Percentiles rank a stretch among this genome's conserved stretches.
Conservation (phyloP, 2,329 filamentous ascomycete genomes). For the Endothia cerciana region DNA sequence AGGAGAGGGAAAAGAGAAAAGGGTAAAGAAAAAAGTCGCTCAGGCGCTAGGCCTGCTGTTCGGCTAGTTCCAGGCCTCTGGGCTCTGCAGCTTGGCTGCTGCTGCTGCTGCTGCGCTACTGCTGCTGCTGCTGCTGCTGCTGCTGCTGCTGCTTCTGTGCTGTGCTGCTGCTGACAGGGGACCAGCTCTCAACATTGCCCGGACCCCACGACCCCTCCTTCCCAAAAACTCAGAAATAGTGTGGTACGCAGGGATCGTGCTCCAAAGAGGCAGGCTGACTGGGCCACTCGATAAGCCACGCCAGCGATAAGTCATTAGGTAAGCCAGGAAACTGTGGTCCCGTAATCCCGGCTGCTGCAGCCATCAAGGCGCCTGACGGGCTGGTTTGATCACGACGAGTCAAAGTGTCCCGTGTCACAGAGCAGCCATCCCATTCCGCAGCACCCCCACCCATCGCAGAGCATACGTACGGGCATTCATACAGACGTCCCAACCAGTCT, state of each 20-base stretch:
- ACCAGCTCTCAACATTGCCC: constrained; percentile 17
- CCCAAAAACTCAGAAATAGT: constrained; percentile 11
- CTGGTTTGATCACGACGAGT: constrained; percentile 8
- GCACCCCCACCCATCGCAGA: background rate
- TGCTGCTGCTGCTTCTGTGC: background rate
- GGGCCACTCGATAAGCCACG: constrained; percentile 26
- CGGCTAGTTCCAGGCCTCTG: constrained; percentile 7
- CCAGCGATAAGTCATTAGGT: constrained; percentile 12
- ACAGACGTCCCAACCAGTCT: background rate
- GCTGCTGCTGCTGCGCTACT: background rate
- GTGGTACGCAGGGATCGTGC: background rate
- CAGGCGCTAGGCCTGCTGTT: constrained; percentile 2
- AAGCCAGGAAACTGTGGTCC: background rate
- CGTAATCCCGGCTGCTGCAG: background rate
- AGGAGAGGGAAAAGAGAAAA: constrained; percentile 4
- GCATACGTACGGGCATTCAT: background rate
- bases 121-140: background rate
- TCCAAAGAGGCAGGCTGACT: background rate
- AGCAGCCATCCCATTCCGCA: constrained; percentile 6
- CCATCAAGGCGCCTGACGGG: background rate
- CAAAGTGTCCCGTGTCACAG: constrained; percentile 21
- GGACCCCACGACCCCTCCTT: constrained; percentile 24
- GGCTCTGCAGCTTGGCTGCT: background rate
- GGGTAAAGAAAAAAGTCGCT: constrained; percentile 26
- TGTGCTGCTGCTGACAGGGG: background rate